phyloP scores from a whole-genome alignment of 164 flowering plant species.

The Aristolochia contorta region DNA sequence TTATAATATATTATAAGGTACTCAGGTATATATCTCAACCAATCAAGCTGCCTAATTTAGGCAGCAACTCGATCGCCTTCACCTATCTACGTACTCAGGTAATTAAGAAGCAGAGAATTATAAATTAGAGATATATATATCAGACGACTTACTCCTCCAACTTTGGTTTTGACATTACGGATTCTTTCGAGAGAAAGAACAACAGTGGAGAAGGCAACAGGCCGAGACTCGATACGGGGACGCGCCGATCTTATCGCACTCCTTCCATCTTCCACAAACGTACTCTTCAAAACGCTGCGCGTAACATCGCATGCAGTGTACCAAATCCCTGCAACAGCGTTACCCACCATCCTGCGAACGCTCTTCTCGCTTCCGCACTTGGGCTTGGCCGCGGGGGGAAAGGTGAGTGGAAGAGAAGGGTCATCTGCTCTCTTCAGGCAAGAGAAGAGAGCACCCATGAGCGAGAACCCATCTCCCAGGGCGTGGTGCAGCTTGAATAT shows the following conservation, averaged over 20 bases:
- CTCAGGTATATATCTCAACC: too few relatives aligned
- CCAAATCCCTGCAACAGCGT: background rate
- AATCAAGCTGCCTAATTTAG: too few relatives aligned
- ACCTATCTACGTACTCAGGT: too few relatives aligned
- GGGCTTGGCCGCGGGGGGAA: constrained; percentile 18
- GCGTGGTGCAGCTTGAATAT: constrained; percentile 62
- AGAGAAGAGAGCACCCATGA: constrained; percentile 56
- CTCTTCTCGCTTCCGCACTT: background rate
- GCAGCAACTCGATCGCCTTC: too few relatives aligned
- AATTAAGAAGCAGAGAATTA: too few relatives aligned
- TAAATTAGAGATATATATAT: too few relatives aligned
- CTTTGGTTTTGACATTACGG: constrained; percentile 33
- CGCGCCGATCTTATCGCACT: constrained; percentile 35
- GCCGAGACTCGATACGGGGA: constrained; percentile 23
- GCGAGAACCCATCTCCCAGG: constrained; percentile 60
- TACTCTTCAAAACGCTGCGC: constrained; percentile 31
- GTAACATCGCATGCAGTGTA: constrained; percentile 27
- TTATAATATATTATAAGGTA: too few relatives aligned
- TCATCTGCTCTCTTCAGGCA: constrained; percentile 42
- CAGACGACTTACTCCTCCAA: constrained; percentile 40
- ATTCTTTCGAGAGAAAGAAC: constrained; percentile 38
- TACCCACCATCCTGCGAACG: background rate
- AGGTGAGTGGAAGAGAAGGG: constrained; percentile 41
- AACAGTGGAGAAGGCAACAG: constrained; percentile 25
- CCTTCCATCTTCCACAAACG: constrained; percentile 28